Base-by-base conservation (phyloP, 2,329 filamentous ascomycete species). In the Curvularia spicifera region DNA sequence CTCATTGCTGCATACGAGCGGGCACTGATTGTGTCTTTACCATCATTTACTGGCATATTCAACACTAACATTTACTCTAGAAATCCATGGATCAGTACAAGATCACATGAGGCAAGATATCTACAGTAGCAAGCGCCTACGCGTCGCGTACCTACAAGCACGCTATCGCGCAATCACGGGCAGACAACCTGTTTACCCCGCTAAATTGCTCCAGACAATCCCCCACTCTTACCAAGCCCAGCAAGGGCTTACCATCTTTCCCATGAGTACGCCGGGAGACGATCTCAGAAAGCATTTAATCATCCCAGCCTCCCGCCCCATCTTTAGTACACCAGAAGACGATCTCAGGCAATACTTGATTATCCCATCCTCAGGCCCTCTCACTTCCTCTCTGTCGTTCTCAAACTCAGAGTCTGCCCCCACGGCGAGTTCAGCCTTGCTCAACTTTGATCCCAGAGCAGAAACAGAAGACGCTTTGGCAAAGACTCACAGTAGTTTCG, bases 121-220 rank as follows among this genome's bases (percentile, higher is more conserved):
- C 31, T 10, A 5, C 47, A 8, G 39, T n/a, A 18, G 12, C 48
- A 2, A 7, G 33, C 10, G n/a, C 33, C 48, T 20, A 24, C 33
- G 53, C 53, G 53, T 52, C 48, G 13, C 24, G 4, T 18, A 18
- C 18, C 18, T 43, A 15, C 48, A 56, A 56, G 26, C 65, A 58
- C 68, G 63, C 37, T 57, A 44, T 63, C 66, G 61, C 69, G 67
- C 66, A 63, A 67, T 70, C 66, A 70, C 61, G 60, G 64, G 50
- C 29, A 9, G 64, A 68, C 60, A 60, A 69, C 63, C 52, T n/a
- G 33, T 37, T 5, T 37, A 8, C 51, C 55, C 53, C 42, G 44
- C 59, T 61, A 60, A 53, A 29, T 59, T 46, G 43, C 35, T 42
- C 31, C 46, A 46, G 35, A 12, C 18, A 53, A 29, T 40, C 18